Evolutionary conservation across 1,139 yeast genomes (phyloP).

Genomic region (Starmera stellimalicola): DNA sequence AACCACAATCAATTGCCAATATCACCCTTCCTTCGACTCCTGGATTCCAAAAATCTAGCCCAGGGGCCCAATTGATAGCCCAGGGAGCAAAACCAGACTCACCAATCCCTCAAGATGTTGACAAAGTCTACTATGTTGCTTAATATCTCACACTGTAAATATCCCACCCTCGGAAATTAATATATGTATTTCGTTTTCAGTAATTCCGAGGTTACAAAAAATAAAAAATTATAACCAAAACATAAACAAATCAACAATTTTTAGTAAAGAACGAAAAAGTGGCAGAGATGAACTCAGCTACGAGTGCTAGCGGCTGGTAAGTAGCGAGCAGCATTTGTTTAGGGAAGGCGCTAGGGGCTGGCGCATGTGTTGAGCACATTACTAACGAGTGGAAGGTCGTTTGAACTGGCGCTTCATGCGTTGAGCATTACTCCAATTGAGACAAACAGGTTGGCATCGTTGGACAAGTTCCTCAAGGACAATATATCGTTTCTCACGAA

Average conservation of each 20-base stretch:
- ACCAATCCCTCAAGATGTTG: slow-evolving; percentile 28
- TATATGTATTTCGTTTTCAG: no score
- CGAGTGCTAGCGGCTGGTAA: slow-evolving; percentile 2
- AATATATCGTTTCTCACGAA: slow-evolving; percentile 26
- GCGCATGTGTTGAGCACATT: no score
- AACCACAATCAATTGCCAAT: slow-evolving; percentile 28
- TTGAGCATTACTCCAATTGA: slow-evolving; percentile 10
- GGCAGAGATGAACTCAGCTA: no score
- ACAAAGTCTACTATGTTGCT: slow-evolving; percentile 26
- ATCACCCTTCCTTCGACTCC: slow-evolving; percentile 27
- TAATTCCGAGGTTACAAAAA: no score
- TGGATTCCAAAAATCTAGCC: slow-evolving; percentile 15
- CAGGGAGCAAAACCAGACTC: slow-evolving; percentile 21
- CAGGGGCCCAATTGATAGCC: slow-evolving; percentile 15
- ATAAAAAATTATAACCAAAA: slow-evolving; percentile 1
- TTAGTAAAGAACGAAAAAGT: neutral
- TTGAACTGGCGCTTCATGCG: slow-evolving; percentile 15
- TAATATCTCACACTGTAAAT: no score
- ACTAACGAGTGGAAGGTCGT: no score
- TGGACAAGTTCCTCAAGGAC: slow-evolving; percentile 35
- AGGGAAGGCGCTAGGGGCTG: no score
- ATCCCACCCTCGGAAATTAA: no score
- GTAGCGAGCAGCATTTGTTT: neutral
- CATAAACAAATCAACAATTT: slow-evolving; percentile 1
- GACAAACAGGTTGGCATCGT: slow-evolving; percentile 23